Evolutionary conservation across 129 eudicot species (phyloP).

Genomic region (Saussurea involucrata): DNA sequence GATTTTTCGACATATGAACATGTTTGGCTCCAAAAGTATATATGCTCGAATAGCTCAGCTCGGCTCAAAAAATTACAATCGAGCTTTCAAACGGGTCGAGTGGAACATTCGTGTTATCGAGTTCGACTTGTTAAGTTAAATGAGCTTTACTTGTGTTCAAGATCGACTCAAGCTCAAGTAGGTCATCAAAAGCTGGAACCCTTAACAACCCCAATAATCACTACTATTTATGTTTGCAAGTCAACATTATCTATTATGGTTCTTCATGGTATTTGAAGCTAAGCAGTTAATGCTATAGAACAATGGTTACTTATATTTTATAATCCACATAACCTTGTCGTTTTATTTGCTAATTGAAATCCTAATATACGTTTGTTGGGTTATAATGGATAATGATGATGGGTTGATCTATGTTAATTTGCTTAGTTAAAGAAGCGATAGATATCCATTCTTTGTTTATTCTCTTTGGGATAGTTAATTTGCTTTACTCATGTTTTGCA

Average conservation of each 20-base stretch:
- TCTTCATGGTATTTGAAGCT: too few relatives aligned
- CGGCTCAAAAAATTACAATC: background rate
- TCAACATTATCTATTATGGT: background rate
- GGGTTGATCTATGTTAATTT: background rate
- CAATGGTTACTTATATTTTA: background rate
- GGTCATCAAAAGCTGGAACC: background rate
- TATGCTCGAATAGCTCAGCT: background rate
- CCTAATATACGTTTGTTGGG: background rate
- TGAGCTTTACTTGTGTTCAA: background rate
- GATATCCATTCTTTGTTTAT: background rate
- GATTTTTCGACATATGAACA: background rate
- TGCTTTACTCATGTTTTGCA: conserved; percentile 30
- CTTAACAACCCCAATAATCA: background rate
- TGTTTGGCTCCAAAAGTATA: background rate
- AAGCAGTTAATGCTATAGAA: background rate
- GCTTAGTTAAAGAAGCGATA: conserved; percentile 4
- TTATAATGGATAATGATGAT: background rate
- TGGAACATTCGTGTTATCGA: background rate
- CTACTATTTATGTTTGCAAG: background rate
- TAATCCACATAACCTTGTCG: background rate
- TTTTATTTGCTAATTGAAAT: background rate
- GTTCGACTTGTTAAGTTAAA: background rate
- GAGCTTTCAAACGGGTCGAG: background rate
- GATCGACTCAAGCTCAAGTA: background rate
- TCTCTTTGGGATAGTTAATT: background rate